Conservation (phyloP, 2,329 filamentous ascomycete genomes). For the Penicillium palitans region DNA sequence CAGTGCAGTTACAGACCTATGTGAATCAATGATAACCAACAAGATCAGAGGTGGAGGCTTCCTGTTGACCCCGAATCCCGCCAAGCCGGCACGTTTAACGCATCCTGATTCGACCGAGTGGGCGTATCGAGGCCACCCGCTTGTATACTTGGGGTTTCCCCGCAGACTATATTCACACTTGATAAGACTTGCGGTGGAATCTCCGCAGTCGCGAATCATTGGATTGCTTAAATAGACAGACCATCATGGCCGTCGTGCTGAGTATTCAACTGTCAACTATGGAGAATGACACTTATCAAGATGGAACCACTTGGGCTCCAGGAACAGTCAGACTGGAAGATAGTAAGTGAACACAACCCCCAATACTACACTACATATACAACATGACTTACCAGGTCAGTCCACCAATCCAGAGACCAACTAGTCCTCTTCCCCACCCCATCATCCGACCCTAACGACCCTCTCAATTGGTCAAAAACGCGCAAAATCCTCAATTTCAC, state of each 20-base stretch:
- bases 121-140: not conserved
- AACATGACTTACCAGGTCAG: not conserved
- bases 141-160: not conserved
- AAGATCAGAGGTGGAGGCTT: not conserved
- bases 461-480: slow-evolving; percentile 27
- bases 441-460: slow-evolving; percentile 29
- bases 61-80: not conserved
- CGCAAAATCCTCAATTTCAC: slow-evolving; percentile 30
- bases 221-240: not conserved
- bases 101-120: not conserved
- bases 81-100: not conserved
- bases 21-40: not conserved
- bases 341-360: slow-evolving; percentile 5
- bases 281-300: slow-evolving; percentile 12
- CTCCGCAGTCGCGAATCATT: not conserved
- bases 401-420: slow-evolving; percentile 16
- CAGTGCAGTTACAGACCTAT: not conserved
- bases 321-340: slow-evolving; percentile 25
- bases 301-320: slow-evolving; percentile 22
- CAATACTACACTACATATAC: not conserved
- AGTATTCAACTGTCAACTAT: slow-evolving; percentile 1
- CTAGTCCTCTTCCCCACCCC: slow-evolving; percentile 25
- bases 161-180: not conserved
- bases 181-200: slow-evolving; percentile 12
- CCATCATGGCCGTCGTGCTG: not conserved